These are phyloP conservation scores for Pulveroboletus frians DNA, from an alignment of 768 basidiomycete species.

Conservation along the genomic window DNA sequence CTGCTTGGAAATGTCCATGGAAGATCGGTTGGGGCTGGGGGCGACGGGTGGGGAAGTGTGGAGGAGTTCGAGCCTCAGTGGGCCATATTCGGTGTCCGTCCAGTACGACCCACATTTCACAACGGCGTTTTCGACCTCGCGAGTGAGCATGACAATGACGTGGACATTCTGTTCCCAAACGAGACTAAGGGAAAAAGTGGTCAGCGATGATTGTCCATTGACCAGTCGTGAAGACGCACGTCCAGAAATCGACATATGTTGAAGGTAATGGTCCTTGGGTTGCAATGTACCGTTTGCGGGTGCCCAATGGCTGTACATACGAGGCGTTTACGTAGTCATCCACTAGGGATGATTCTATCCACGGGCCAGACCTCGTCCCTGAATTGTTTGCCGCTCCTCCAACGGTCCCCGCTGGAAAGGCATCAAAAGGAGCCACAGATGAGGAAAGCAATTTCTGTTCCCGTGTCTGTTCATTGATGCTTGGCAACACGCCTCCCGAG, in stretches of 20 bases:
- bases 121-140: slow-evolving; percentile 81
- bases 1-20: slow-evolving; percentile 14
- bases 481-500: slow-evolving; percentile 10
- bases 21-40: slow-evolving; percentile 31
- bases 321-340: slow-evolving; percentile 97
- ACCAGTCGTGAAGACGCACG: slow-evolving; percentile 45
- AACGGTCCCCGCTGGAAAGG: background rate
- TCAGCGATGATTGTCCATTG: slow-evolving; percentile 4
- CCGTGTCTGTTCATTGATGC: slow-evolving; percentile 11
- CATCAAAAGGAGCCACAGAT: background rate
- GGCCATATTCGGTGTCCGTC: slow-evolving; percentile 65
- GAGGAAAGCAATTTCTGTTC: slow-evolving; percentile 2
- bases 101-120: slow-evolving; percentile 93
- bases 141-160: slow-evolving; percentile 95
- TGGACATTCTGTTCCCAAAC: slow-evolving; percentile 94
- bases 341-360: slow-evolving; percentile 36
- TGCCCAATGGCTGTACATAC: slow-evolving; percentile 82
- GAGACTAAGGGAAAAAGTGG: slow-evolving; percentile 41
- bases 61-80: slow-evolving; percentile 55
- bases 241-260: slow-evolving; percentile 94
- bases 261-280: slow-evolving; percentile 91
- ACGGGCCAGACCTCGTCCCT: slow-evolving; percentile 5
- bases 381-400: background rate
- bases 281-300: slow-evolving; percentile 82
- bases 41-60: slow-evolving; percentile 38